Conservation (phyloP, 306 rosid genomes). For the Glycine tomentella region DNA sequence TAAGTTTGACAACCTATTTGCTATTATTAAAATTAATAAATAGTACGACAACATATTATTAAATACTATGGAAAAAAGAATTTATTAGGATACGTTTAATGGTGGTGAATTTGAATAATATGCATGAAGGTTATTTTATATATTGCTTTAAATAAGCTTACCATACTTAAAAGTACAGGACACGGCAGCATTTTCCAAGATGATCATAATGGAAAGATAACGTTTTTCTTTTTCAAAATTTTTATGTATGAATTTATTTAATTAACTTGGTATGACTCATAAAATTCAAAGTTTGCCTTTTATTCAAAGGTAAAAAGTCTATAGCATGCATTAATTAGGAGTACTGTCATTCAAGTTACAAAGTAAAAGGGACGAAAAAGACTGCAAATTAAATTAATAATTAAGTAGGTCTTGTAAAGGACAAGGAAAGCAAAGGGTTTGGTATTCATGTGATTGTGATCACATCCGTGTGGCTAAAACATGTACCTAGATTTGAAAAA, state of each 20-base stretch:
- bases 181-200: background rate
- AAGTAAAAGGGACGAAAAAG: background rate
- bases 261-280: background rate
- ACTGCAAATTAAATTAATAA: background rate
- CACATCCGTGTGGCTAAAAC: slow-evolving; percentile 30
- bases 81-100: too few relatives aligned
- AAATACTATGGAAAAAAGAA: too few relatives aligned
- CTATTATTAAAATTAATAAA: too few relatives aligned
- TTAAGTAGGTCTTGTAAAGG: background rate
- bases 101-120: background rate
- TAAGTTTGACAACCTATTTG: too few relatives aligned
- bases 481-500: slow-evolving; percentile 38
- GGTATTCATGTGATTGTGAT: slow-evolving; percentile 28
- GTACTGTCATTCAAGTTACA: background rate
- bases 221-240: background rate
- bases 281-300: slow-evolving; percentile 38
- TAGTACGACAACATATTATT: too few relatives aligned
- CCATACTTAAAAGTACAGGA: too few relatives aligned
- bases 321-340: slow-evolving; percentile 12
- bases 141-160: too few relatives aligned
- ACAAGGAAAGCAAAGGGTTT: background rate
- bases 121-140: too few relatives aligned
- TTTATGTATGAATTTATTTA: slow-evolving; percentile 12
- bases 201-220: background rate
- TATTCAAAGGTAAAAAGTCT: slow-evolving; percentile 41